Base-by-base conservation (phyloP, 129 eudicot genomes). In the Oenanthe sinensis region DNA sequence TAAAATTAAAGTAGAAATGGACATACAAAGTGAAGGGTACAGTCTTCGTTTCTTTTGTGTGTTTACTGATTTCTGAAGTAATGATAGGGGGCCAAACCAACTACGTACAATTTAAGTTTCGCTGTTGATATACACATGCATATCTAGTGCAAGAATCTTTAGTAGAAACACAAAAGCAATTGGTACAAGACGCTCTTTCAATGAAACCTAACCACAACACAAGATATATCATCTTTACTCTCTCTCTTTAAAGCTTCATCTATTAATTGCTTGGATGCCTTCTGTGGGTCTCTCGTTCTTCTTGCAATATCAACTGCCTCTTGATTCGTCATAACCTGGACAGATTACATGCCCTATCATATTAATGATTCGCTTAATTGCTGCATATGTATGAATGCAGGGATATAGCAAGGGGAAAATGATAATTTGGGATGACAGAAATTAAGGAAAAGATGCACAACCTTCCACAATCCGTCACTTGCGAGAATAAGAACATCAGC, bases 391-490 rank as follows among this genome's bases (percentile, higher is more conserved):
- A 5, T 16, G 62, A 6, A 19, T 52, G 58, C 11, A 52, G 62
- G 26, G 62, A 20, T 17, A 52, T 52, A 20, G 62, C 19, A 52
- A 52, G 24, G n/a, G 11, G 3, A 7, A n/a, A 0, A 8, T n/a
- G 65, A 12, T 22, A 55, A 55, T 22, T 55, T 55, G 28, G 65
- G 22, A 7, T 55, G 28, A 22, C 28, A 19, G 0, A 52, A 19
- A 24, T 19, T 52, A 7, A 19, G 62, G 60, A 20, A 52, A 52
- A 20, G 62, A 52, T 52, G 62, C 62, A 52, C 19, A 22, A 92
- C 97, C 97, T 92, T 92, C 97, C 96, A 92, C 79, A 92, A 11
- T 58, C 97, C 97, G 26, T 92, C 93, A 62, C 97, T 92, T 43
- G 93, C 97, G 6, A 92, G 87, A 19, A 92, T 92, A 28, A 92